A percentile compares a stretch with the other conserved stretches of the same genome.
These are phyloP conservation scores for Shiraia sp. DNA, from an alignment of 2,329 filamentous ascomycete genomes.

Conservation along the genomic window DNA sequence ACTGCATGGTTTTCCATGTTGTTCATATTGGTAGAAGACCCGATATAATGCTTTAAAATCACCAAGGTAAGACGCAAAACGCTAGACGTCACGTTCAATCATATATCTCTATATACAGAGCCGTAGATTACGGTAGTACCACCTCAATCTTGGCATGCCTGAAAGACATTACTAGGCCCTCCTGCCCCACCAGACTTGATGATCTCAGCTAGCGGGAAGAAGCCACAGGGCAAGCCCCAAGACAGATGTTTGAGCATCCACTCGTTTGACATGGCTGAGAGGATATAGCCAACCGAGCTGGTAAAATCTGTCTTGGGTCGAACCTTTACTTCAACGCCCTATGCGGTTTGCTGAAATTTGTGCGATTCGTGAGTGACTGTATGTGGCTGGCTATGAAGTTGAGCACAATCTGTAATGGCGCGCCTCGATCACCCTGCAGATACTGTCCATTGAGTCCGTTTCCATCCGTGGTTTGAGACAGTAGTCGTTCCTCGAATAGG, in stretches of 20 bases:
- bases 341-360: background rate
- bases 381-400: conserved; percentile 1
- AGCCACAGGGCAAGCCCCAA: conserved; percentile 20
- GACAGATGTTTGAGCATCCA: background rate
- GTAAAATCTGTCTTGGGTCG: background rate
- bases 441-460: conserved; percentile 42
- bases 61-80: too few relatives aligned
- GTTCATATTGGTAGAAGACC: too few relatives aligned
- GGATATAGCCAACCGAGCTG: background rate
- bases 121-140: too few relatives aligned
- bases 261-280: background rate
- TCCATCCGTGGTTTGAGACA: conserved; percentile 35
- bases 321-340: background rate
- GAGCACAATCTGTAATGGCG: conserved; percentile 1
- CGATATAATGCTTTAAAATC: too few relatives aligned
- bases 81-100: too few relatives aligned
- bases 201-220: conserved; percentile 29
- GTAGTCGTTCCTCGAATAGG: conserved; percentile 27
- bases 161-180: background rate
- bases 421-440: conserved; percentile 26
- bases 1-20: too few relatives aligned
- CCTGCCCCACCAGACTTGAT: conserved; percentile 14
- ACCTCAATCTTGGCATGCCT: too few relatives aligned
- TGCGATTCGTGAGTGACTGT: background rate
- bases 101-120: too few relatives aligned